These are phyloP conservation scores for Chimonanthus salicifolius DNA, from an alignment of 164 flowering plant genomes.

Conservation along the genomic window DNA sequence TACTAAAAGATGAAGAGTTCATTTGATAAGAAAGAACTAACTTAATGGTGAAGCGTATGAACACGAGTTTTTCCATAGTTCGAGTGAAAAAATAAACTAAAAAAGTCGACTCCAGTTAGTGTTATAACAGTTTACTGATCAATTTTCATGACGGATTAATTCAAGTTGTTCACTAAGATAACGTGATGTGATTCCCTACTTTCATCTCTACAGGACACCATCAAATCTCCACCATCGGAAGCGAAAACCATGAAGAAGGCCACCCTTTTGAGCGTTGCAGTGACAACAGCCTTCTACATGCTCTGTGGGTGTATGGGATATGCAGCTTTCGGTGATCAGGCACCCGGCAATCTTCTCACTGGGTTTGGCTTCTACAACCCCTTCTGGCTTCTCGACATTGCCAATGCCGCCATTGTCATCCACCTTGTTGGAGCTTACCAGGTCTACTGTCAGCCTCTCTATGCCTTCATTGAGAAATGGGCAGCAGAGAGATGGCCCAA, in stretches of 20 bases:
- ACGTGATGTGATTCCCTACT: neutral
- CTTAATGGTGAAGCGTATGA: too few relatives aligned
- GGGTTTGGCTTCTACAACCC: constrained; percentile 67
- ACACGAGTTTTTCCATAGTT: too few relatives aligned
- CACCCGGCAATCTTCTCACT: constrained; percentile 55
- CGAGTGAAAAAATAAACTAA: too few relatives aligned
- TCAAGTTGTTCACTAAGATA: too few relatives aligned
- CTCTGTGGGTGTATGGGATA: constrained; percentile 71
- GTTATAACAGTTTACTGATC: too few relatives aligned
- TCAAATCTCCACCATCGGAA: constrained; percentile 58
- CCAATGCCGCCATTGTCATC: constrained; percentile 55
- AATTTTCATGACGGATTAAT: too few relatives aligned
- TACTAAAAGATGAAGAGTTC: too few relatives aligned
- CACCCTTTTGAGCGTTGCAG: constrained; percentile 28
- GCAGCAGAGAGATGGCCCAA: constrained; percentile 36
- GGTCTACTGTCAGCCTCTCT: constrained; percentile 58
- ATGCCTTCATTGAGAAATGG: constrained; percentile 55
- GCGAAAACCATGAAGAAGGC: constrained; percentile 61
- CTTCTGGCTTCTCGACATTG: constrained; percentile 60
- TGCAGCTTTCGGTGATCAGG: constrained; percentile 56
- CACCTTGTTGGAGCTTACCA: constrained; percentile 74
- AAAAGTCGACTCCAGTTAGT: too few relatives aligned
- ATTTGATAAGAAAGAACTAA: too few relatives aligned
- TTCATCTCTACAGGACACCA: constrained; percentile 37
- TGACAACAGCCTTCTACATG: constrained; percentile 57